Evolutionary conservation across 208 protist genomes (phyloP).

Genomic region (Leishmania amazonensis): DNA sequence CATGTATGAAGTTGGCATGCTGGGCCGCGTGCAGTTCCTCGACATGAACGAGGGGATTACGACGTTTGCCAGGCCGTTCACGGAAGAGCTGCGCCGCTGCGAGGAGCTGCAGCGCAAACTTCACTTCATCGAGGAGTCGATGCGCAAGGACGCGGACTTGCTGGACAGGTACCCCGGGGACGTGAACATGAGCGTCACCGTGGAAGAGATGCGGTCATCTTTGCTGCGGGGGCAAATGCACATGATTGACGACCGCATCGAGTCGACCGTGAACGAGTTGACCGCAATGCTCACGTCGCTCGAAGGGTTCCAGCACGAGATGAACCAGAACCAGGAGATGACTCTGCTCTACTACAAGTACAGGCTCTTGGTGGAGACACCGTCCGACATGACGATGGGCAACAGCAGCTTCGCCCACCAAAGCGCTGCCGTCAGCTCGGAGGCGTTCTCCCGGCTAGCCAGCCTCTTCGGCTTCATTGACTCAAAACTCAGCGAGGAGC

Average conservation of each 20-base stretch:
- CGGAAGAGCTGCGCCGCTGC: conserved; percentile 96
- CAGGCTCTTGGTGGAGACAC: conserved; percentile 72
- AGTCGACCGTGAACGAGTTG: conserved; percentile 43
- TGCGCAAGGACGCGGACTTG: conserved; percentile 82
- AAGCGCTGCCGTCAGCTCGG: conserved; percentile 23
- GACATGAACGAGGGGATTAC: conserved; percentile 94
- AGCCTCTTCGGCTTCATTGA: conserved; percentile 96
- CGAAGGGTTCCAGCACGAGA: conserved; percentile 49
- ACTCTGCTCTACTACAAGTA: conserved; percentile 89
- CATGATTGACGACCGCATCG: conserved; percentile 70
- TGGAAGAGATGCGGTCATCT: conserved; percentile 71
- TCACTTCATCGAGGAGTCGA: conserved; percentile 86
- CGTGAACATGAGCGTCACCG: conserved; percentile 39
- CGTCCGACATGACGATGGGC: conserved; percentile 56
- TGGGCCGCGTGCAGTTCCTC: conserved; percentile 96
- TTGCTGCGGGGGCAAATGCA: conserved; percentile 89
- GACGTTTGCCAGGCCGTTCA: conserved; percentile 96
- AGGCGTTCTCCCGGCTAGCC: conserved; percentile 51
- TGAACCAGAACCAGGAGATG: conserved; percentile 81
- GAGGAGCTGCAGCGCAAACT: conserved; percentile 98
- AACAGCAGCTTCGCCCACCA: conserved; percentile 37
- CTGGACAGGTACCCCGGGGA: conserved; percentile 71
- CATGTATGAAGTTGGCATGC: conserved; percentile 95
- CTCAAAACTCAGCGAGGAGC: conserved; percentile 71
- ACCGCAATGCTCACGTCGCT: conserved; percentile 41